Evolutionary conservation across 305 asterid genomes (phyloP).

Genomic region (Fraxinus xanthoxyloides): DNA sequence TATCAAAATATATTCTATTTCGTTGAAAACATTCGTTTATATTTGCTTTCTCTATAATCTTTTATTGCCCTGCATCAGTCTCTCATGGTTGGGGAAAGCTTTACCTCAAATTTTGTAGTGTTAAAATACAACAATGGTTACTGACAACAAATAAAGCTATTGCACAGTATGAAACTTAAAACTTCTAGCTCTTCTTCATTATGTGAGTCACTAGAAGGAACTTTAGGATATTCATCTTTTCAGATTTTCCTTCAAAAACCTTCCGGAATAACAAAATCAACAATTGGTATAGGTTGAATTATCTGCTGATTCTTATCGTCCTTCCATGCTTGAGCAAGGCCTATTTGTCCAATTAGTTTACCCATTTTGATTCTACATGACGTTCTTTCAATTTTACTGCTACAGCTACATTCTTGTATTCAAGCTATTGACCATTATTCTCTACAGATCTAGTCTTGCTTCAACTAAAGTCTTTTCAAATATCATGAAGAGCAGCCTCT

Average conservation of each 20-base stretch:
- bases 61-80: neutral
- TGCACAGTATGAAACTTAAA: neutral
- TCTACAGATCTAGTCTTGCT: neutral
- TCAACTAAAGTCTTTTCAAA: neutral
- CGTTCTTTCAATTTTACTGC: neutral
- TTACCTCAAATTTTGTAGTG: neutral
- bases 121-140: neutral
- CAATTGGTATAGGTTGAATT: neutral
- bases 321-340: neutral
- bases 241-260: neutral
- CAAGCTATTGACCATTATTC: neutral
- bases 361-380: neutral
- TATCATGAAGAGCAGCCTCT: neutral
- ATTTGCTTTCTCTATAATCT: neutral
- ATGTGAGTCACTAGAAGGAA: neutral
- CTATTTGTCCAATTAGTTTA: neutral
- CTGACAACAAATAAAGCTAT: neutral
- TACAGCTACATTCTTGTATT: neutral
- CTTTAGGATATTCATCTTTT: neutral
- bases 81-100: neutral
- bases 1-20: neutral
- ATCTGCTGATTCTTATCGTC: neutral
- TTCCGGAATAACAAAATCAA: neutral
- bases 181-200: neutral
- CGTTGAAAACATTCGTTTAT: neutral